Base-by-base conservation (phyloP, 2,329 filamentous ascomycete species). In the Myrmaecium sp. region DNA sequence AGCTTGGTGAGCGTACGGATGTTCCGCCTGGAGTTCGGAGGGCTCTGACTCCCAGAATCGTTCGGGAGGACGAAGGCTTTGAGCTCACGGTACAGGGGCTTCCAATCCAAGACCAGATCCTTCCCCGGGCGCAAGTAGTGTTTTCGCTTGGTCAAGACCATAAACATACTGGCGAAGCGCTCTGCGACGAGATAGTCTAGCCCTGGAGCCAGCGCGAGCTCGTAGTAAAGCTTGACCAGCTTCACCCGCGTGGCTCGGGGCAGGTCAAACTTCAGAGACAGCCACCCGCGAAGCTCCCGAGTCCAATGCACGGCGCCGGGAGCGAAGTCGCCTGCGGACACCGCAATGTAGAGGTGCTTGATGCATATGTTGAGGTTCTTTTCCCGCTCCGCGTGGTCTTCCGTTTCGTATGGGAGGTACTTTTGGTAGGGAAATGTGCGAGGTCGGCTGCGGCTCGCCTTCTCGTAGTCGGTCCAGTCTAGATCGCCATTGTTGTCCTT, bases 221-320 rank as follows among this genome's bases (percentile, higher is more conserved):
- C 83, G 55, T 93, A 98, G 57, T 94, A 98, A 19, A 98, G 64
- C 55, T 76, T 79, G 16, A 89, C 79, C 16, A 98, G 68, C 51
- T 71, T 81, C 25, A 83, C 73, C 31, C 91, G 69, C 38, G 84
- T 73, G 47, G 77, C 74, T 41, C 80, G 72, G 25, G 82, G 81
- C 48, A 93, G 82, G 56, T 98, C 86, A 48, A 98, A 98, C 62
- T 98, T 98, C 53, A 98, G 71, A 28, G 77, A 79, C 38, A 98
- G 64, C 89, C 91, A 98, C 53, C 78, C 81, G 46, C 84, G 73
- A 25, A 98, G 74, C 66, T 98, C 89, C 39, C 86, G 74, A 10
- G 89, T 94, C 89, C 89, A 98, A 54, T 98, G 86, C 33, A 93
- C 64, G 15, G 86, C 89, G 17, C 89, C 89, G 0, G 86, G 81